A percentile compares a stretch with the other conserved stretches of the same genome.
These are phyloP conservation scores for Glycine latifolia DNA, from an alignment of 306 rosid genomes.

Conservation along the genomic window DNA sequence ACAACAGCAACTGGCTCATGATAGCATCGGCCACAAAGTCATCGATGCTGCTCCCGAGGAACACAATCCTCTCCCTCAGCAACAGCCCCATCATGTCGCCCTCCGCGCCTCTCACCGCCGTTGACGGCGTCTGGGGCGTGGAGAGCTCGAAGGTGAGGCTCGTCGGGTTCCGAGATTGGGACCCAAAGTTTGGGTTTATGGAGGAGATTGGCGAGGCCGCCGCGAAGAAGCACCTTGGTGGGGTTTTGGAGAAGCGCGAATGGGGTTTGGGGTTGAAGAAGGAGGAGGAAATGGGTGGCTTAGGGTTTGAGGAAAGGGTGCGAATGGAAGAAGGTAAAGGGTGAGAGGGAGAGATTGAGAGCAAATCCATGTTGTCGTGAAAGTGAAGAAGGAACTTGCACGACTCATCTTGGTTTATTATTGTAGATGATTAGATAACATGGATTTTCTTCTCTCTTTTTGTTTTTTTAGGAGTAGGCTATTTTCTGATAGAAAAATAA, in stretches of 20 bases:
- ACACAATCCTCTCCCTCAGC: conserved; percentile 92
- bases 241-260: conserved; percentile 21
- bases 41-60: conserved; percentile 79
- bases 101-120: conserved; percentile 75
- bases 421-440: too few species aligned
- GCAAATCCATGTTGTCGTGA: conserved; percentile 64
- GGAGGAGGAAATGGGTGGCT: conserved; percentile 35
- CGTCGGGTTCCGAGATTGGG: conserved; percentile 15
- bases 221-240: conserved; percentile 16
- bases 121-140: conserved; percentile 63
- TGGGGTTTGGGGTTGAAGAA: conserved; percentile 46
- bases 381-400: too few species aligned
- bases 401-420: too few species aligned
- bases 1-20: conserved; percentile 79
- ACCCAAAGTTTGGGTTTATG: conserved; percentile 40
- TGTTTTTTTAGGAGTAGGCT: too few species aligned
- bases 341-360: conserved; percentile 61
- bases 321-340: conserved; percentile 47
- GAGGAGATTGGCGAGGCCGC: conserved; percentile 37
- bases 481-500: too few species aligned
- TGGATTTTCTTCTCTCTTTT: too few species aligned
- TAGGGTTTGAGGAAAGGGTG: conserved; percentile 51
- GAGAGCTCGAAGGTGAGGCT: conserved; percentile 49
- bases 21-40: conserved; percentile 93
- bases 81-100: conserved; percentile 84